These are phyloP conservation scores for Fusarium marasasianum DNA, from an alignment of 2,329 filamentous ascomycete genomes.

Conservation along the genomic window DNA sequence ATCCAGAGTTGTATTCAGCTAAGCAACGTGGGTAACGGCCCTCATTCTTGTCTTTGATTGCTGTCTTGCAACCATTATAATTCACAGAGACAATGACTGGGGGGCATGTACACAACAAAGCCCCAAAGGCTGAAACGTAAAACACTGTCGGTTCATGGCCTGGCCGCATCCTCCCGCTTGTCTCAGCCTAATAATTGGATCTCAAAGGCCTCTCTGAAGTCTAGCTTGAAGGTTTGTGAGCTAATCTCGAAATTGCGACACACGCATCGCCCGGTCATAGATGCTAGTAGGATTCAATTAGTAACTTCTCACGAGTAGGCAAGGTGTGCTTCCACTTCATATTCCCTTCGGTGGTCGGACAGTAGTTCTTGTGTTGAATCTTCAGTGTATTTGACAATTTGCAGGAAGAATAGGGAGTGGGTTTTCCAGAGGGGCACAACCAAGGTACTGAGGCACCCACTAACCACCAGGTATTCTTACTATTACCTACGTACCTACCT, in stretches of 20 bases:
- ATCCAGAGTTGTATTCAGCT: slow-evolving; percentile 33
- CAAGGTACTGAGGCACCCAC: too few relatives aligned
- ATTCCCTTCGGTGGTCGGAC: not conserved
- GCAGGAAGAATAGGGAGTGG: slow-evolving; percentile 26
- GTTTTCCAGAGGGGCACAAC: slow-evolving; percentile 28
- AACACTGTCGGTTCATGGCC: slow-evolving; percentile 35
- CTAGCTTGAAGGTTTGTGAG: slow-evolving; percentile 33
- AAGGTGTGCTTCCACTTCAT: not conserved
- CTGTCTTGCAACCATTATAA: slow-evolving; percentile 25
- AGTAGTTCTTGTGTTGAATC: not conserved
- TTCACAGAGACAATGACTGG: slow-evolving; percentile 17
- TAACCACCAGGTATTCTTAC: not conserved
- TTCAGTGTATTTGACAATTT: slow-evolving; percentile 9
- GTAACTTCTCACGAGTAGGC: not conserved
- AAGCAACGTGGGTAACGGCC: slow-evolving; percentile 27
- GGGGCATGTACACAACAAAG: slow-evolving; percentile 12
- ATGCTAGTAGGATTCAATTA: slow-evolving; percentile 17
- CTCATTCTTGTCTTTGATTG: slow-evolving; percentile 30
- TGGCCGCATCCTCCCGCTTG: slow-evolving; percentile 39
- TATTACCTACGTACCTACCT: slow-evolving; percentile 26
- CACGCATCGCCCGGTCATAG: not conserved
- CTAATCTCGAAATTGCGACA: slow-evolving; percentile 30
- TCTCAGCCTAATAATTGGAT: slow-evolving; percentile 42
- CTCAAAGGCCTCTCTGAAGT: slow-evolving; percentile 29
- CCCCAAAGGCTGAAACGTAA: slow-evolving; percentile 33